Conservation (phyloP, 75 land plant genomes). For the Picea glauca region DNA sequence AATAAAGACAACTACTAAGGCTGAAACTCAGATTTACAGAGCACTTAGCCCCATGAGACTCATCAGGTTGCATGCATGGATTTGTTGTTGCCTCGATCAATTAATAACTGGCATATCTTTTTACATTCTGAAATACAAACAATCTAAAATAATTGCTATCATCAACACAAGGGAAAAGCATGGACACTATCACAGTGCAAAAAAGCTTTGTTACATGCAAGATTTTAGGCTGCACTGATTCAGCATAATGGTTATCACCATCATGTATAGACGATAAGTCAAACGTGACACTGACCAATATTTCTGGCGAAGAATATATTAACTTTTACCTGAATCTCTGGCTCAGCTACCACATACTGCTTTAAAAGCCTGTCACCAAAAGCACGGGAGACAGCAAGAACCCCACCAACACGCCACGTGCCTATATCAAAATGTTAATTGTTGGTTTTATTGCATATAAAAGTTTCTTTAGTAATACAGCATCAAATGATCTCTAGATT, state of each 20-base stretch:
- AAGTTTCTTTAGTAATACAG: background rate
- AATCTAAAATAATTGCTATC: background rate
- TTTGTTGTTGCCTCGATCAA: too few relatives aligned
- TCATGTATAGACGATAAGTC: background rate
- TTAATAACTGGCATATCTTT: too few relatives aligned
- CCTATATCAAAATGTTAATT: constrained; percentile 10
- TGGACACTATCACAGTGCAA: background rate
- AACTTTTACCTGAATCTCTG: constrained; percentile 26
- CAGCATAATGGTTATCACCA: background rate
- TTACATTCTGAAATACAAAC: too few relatives aligned
- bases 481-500: background rate
- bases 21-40: too few relatives aligned
- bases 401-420: constrained; percentile 38
- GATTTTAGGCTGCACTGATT: background rate
- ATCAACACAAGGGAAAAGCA: background rate
- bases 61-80: too few relatives aligned
- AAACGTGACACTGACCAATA: background rate
- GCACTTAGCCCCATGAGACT: too few relatives aligned
- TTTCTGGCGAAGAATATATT: background rate
- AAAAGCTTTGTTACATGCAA: background rate
- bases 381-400: constrained; percentile 36
- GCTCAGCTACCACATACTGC: constrained; percentile 35
- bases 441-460: background rate
- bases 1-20: too few relatives aligned
- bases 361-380: constrained; percentile 31